Evolutionary conservation across 768 basidiomycete genomes (phyloP), one percentile per base, ranked within the genome.

Genomic region (Chalciporus sphaerocephalus): DNA sequence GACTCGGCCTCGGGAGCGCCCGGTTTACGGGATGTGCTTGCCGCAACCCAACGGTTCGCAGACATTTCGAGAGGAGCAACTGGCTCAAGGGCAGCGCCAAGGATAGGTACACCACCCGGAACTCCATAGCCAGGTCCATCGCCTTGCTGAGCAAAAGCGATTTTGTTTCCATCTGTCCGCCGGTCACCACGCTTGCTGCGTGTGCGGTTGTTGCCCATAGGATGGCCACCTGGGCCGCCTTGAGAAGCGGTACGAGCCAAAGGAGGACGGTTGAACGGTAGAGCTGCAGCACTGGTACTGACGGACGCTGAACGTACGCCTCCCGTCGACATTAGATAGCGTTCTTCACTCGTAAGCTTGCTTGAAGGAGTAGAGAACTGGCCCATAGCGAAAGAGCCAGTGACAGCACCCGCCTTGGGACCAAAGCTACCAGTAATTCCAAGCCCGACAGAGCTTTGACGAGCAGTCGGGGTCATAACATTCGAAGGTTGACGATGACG

Each of bases 181-280:
- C 84, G 81, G 56, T 79, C 81, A n/a, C 92, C 93, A 34, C 92
- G 87, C 63, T 86, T 85, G 66, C 86, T 90, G 47, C 92, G 75
- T 21, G 77, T 82, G 40, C 87, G 82, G 42, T 82, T 72, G 44
- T 71, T 74, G 40, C 67, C 70, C 58, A 75, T 71, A 2, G 76
- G 68, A 6, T 68, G 65, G 2, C 67, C 70, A 34, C 79, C 76
- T 5, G 79, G 74, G 27, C 79, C 81, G 37, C 80, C 77, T 52
- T 82, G 79, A 50, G 80, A 82, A n/a, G 75, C 73, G 8, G 86
- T 84, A 13, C 91, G 78, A 32, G 74, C 71, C 79, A 94, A 81
- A 3, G 76, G 60, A n/a, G 79, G 74, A 16, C 83, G 79, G 28
- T 73, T 71, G 55, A 80, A 81, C 2, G 71, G 74, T 55, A 78